Percentiles rank a stretch among this genome's conserved stretches.
Evolutionary conservation across 83 land plant genomes (phyloP).

Genomic region (Diphasiastrum complanatum): DNA sequence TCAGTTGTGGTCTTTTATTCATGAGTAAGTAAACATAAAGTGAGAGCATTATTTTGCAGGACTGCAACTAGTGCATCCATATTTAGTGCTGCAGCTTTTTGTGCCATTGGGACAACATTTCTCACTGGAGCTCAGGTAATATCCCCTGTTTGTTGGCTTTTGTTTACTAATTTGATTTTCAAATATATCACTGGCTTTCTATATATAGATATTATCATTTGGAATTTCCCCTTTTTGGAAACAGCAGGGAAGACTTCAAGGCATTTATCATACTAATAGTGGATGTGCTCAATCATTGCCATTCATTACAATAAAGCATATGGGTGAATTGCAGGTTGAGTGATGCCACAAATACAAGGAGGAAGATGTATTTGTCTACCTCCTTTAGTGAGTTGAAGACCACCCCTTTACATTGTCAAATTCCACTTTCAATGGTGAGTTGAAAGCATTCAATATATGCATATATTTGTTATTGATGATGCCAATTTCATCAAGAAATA

Average conservation of each 20-base stretch:
- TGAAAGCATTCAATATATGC: too few species aligned
- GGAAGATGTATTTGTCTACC: constrained; percentile 45
- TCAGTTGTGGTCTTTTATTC: neutral
- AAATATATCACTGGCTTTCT: too few species aligned
- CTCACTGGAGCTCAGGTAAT: constrained; percentile 35
- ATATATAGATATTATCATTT: too few species aligned
- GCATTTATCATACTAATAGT: too few species aligned
- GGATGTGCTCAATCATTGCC: too few species aligned
- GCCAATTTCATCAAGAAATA: too few species aligned
- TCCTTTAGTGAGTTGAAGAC: constrained; percentile 39
- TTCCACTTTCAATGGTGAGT: constrained; percentile 37
- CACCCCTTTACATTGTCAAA: constrained; percentile 43
- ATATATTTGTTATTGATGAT: too few species aligned
- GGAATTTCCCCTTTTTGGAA: too few species aligned
- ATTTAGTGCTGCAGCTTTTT: constrained; percentile 36
- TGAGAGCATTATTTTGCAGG: constrained; percentile 23
- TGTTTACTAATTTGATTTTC: neutral
- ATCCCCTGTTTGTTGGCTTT: neutral
- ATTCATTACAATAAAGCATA: neutral
- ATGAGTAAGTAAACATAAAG: neutral
- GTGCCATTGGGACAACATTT: constrained; percentile 30
- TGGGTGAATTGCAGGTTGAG: constrained; percentile 17
- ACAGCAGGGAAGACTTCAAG: too few species aligned
- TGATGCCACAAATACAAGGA: constrained; percentile 31
- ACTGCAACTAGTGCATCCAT: constrained; percentile 31